Evolutionary conservation across 371 early-diverging fungal species (phyloP).

Genomic region (Rhizopus stolonifer): DNA sequence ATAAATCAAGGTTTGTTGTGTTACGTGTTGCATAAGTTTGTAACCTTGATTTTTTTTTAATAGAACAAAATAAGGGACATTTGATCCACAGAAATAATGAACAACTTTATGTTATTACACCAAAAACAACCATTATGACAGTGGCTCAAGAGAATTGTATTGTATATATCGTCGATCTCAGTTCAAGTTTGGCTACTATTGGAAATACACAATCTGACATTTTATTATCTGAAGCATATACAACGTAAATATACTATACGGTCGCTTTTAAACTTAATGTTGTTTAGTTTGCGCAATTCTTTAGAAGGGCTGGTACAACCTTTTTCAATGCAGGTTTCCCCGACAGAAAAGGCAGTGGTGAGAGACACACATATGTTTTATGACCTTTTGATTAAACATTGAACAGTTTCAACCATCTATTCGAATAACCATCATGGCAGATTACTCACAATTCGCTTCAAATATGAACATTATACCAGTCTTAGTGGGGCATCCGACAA

Average conservation of each 20-base stretch:
- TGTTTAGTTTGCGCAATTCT: conserved; percentile 34
- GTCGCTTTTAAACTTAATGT: conserved; percentile 9
- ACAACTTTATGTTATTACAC: conserved; percentile 54
- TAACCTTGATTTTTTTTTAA: conserved; percentile 6
- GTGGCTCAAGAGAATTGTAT: conserved; percentile 63
- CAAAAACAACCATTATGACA: conserved; percentile 64
- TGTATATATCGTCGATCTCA: conserved; percentile 75
- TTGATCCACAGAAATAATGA: conserved; percentile 15
- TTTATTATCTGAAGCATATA: conserved; percentile 56
- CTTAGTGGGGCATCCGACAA: conserved; percentile 60
- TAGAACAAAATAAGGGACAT: not conserved
- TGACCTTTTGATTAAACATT: too few relatives aligned
- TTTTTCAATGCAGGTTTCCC: conserved; percentile 43
- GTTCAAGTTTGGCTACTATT: conserved; percentile 71
- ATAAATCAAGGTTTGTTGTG: conserved; percentile 23
- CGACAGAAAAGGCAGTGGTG: conserved; percentile 33
- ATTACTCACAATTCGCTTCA: conserved; percentile 71
- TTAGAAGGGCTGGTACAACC: conserved; percentile 46
- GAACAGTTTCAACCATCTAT: conserved; percentile 46
- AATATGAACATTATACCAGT: conserved; percentile 58
- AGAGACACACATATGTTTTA: too few relatives aligned
- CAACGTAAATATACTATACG: conserved; percentile 40
- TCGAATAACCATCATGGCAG: conserved; percentile 75
- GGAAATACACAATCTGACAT: conserved; percentile 59
- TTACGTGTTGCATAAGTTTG: not conserved